Conservation (phyloP, 2,329 filamentous ascomycete species). For the Alternaria metachromatica region DNA sequence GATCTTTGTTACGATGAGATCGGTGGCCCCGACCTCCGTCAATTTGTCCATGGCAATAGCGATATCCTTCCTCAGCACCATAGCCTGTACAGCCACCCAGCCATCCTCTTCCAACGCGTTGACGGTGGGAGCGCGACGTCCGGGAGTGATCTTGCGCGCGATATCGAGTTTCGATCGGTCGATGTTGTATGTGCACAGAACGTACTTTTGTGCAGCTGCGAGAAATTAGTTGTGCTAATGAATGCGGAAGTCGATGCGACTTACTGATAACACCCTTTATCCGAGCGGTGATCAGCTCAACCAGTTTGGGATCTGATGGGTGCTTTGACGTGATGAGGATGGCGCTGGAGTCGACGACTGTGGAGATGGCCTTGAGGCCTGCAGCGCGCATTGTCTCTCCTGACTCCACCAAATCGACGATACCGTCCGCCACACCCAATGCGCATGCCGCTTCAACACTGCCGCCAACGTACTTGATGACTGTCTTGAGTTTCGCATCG, state of each 20-base stretch:
- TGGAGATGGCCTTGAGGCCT: slow-evolving; percentile 91
- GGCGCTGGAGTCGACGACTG: slow-evolving; percentile 85
- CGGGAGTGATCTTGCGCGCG: slow-evolving; percentile 82
- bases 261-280: slow-evolving; percentile 90
- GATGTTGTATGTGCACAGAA: slow-evolving; percentile 97
- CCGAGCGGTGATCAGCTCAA: slow-evolving; percentile 83
- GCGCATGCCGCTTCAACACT: slow-evolving; percentile 98
- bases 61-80: slow-evolving; percentile 89
- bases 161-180: slow-evolving; percentile 70
- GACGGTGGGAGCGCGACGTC: slow-evolving; percentile 90
- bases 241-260: slow-evolving; percentile 22
- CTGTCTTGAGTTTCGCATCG: slow-evolving; percentile 73
- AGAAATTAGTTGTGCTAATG: slow-evolving; percentile 11
- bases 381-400: slow-evolving; percentile 98
- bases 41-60: slow-evolving; percentile 87
- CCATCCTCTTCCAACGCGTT: slow-evolving; percentile 86
- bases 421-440: slow-evolving; percentile 92
- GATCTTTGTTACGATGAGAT: slow-evolving; percentile 85
- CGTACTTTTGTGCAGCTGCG: slow-evolving; percentile 82
- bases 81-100: slow-evolving; percentile 93
- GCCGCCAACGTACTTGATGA: slow-evolving; percentile 91
- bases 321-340: slow-evolving; percentile 90
- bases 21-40: slow-evolving; percentile 75
- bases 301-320: slow-evolving; percentile 78
- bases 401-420: slow-evolving; percentile 97